Evolutionary conservation across 2,329 filamentous ascomycete genomes (phyloP), one percentile per base, ranked within the genome.

Genomic region (Trichoderma sp.): DNA sequence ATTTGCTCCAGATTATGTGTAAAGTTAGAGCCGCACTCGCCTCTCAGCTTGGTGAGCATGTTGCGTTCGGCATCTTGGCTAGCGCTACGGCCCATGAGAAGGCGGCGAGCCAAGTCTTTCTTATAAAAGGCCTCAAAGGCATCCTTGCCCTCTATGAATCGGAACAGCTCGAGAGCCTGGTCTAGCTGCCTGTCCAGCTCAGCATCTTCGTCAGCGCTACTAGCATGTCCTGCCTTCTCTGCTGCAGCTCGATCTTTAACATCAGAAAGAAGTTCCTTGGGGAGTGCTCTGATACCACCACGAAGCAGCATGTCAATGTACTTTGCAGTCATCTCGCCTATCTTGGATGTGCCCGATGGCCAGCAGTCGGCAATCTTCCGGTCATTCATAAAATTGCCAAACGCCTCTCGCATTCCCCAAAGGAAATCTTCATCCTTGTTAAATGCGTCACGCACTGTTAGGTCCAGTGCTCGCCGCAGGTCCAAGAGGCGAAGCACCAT

Each of bases 101-200:
- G 86, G 64, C 97, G 91, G 18, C 95, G 91, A 1, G 97, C 96
- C 68, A 99, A 89, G 81, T 98, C 97, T 81, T 97, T 97, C 87
- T 99, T 99, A 89, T 99, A 99, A 83, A 99, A 99, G 1, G 97
- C 96, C 83, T 99, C 97, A 78, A 99, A 99, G 0, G 98, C 94
- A 74, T 97, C 96, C 83, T 99, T 99, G 78, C 97, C 97, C 81
- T 98, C 93, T 41, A 99, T 94, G 83, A 98, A 98, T 6, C 97
- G 91, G 89, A 99, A 99, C 5, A 99, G 88, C 83, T 98, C 96
- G 3, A 99, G 87, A 0, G 94, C 95, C 81, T 97, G 94, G 80
- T 99, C 95, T 12, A 99, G 88, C 82, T 98, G 97, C 50, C 93
- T 91, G 81, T 98, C 95, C 75, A 99, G 90, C 83, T 98, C 95